phyloP scores from a whole-genome alignment of 2,329 filamentous ascomycete genomes.

The Fusarium anthophilum region DNA sequence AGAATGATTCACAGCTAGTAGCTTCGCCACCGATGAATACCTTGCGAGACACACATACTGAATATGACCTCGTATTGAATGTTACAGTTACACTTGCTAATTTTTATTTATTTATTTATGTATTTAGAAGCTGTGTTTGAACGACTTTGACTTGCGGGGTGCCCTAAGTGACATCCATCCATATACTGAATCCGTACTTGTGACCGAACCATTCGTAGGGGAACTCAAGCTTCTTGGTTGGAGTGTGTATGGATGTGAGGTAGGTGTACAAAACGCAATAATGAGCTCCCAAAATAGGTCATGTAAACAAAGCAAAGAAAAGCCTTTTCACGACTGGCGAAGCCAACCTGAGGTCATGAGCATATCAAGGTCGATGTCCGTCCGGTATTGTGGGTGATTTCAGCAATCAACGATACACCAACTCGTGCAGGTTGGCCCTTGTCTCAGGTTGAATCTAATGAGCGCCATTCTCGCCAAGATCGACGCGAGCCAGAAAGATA shows the following conservation, averaged over 20 bases:
- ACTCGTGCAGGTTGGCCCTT: background rate
- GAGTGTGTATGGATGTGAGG: background rate
- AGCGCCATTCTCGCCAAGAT: conserved; percentile 18
- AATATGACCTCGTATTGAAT: background rate
- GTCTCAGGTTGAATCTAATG: conserved; percentile 32
- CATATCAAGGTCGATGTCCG: background rate
- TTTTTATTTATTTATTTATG: background rate
- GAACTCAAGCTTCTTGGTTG: background rate
- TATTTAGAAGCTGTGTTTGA: background rate
- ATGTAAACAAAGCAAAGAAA: background rate
- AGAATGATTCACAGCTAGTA: background rate
- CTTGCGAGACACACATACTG: background rate
- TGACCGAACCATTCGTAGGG: background rate
- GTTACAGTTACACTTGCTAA: background rate
- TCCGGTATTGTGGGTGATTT: background rate
- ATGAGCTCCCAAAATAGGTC: background rate
- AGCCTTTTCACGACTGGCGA: background rate
- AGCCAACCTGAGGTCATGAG: background rate
- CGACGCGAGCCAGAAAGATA: conserved; percentile 15
- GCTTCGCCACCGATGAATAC: background rate
- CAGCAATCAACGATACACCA: background rate
- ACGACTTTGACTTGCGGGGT: background rate
- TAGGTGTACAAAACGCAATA: background rate
- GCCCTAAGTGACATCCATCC: background rate
- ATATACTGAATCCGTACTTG: background rate